Percentiles rank a stretch among this genome's conserved stretches.
Conservation (phyloP, 768 basidiomycete genomes). For the Epithele typhae region DNA sequence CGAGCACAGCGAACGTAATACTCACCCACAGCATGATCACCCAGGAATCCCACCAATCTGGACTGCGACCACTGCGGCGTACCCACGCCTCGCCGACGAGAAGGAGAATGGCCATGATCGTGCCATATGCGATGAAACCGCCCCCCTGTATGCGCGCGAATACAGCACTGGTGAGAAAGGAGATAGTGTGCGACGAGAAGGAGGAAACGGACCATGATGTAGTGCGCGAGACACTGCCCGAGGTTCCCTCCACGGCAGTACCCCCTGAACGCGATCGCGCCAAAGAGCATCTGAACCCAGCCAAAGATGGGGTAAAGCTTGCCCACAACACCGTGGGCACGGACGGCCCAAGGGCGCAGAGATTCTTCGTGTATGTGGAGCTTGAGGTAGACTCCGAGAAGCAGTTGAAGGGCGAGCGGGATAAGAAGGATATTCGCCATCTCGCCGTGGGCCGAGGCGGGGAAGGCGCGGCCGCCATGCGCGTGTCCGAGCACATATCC, state of each 20-base stretch:
- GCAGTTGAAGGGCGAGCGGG: slow-evolving; percentile 62
- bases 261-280: slow-evolving; percentile 65
- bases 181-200: not conserved
- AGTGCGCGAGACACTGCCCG: slow-evolving; percentile 85
- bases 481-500: slow-evolving; percentile 83
- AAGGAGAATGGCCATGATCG: slow-evolving; percentile 75
- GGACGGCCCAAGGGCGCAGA: slow-evolving; percentile 66
- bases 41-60: slow-evolving; percentile 88
- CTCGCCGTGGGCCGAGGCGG: slow-evolving; percentile 64
- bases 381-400: slow-evolving; percentile 85
- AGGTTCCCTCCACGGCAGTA: slow-evolving; percentile 78
- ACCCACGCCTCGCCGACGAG: slow-evolving; percentile 78
- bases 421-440: slow-evolving; percentile 63
- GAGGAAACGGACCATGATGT: slow-evolving; percentile 56
- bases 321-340: slow-evolving; percentile 73
- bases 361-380: slow-evolving; percentile 82
- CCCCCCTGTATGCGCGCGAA: slow-evolving; percentile 59
- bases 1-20: slow-evolving; percentile 18
- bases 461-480: slow-evolving; percentile 80
- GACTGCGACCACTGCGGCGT: slow-evolving; percentile 61
- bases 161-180: not conserved
- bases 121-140: slow-evolving; percentile 85
- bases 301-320: slow-evolving; percentile 81
- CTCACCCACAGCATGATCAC: slow-evolving; percentile 48
- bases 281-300: slow-evolving; percentile 89